Evolutionary conservation across 352 stramenopile species (phyloP), one percentile per base, ranked within the genome.

Genomic region (Phytophthora nicotianae): DNA sequence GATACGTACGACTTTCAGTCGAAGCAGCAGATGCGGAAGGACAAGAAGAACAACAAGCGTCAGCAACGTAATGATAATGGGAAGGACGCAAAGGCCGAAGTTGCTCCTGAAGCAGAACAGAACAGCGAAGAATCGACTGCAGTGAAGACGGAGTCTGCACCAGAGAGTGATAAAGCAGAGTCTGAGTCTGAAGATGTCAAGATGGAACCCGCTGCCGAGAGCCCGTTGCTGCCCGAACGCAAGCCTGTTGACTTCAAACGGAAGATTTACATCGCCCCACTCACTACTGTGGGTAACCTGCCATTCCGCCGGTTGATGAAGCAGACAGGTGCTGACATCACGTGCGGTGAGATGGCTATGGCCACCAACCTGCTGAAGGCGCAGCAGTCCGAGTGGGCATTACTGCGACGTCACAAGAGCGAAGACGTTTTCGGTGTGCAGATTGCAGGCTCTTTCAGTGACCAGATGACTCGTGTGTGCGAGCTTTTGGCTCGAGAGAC

Each of bases 221-320:
- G 68, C 19, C 55, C 79, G 11, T 52, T 90, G 40, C 43, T 88
- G 4, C 47, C 81, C 0, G 90, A 97, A 63, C 88, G 88, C 46
- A 96, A 98, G 61, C 86, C 94, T 0, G 87, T 99, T 48, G 95
- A 99, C 67, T 99, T 99, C 63, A 88, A 96, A 45, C 89, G 91
- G 59, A 99, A 99, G 75, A 97, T 99, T 23, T 99, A 99, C 79
- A 81, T 99, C 21, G 98, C 97, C 9, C 98, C 98, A 8, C 86
- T 99, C 14, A 99, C 98, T 24, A 99, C 98, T 1, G 97, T 99
- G 1, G 98, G 98, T n/a, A 99, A 99, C 72, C 70, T 99, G 23
- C 98, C 98, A 5, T 99, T 99, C 80, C 93, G 98, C 46, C 86
- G 97, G 5, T 83, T 99, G 43, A 82, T 99, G 75, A 99, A 99